A percentile compares a stretch with the other conserved stretches of the same genome.
These are phyloP conservation scores for Exidia glandulosa DNA, from an alignment of 768 basidiomycete species.

Conservation along the genomic window DNA sequence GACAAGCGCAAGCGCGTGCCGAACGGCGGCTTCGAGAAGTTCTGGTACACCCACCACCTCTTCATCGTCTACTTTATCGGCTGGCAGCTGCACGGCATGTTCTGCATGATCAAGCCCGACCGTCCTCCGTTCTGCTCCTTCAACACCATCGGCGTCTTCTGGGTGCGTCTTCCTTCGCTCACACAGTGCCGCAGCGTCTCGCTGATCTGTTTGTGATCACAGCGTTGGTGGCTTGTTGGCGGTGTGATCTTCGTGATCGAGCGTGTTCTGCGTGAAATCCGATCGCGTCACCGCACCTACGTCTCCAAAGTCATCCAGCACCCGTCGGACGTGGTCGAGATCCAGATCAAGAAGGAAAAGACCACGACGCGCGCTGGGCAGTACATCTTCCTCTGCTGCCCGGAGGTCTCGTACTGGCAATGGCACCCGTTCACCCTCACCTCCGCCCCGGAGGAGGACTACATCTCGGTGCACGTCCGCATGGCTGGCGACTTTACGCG, in stretches of 20 bases:
- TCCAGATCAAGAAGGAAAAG: conserved; percentile 97
- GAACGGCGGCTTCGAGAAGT: conserved; percentile 53
- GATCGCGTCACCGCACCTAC: conserved; percentile 83
- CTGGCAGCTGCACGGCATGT: conserved; percentile 96
- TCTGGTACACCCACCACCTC: conserved; percentile 84
- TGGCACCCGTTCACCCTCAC: conserved; percentile 98
- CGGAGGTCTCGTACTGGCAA: conserved; percentile 88
- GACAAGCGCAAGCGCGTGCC: conserved; percentile 68
- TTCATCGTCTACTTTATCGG: conserved; percentile 87
- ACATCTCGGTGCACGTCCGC: conserved; percentile 88
- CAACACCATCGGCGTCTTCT: conserved; percentile 86
- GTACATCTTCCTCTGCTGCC: conserved; percentile 88
- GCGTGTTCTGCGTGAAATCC: conserved; percentile 84
- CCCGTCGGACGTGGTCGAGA: conserved; percentile 86
- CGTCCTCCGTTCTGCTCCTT: conserved; percentile 77
- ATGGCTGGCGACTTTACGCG: conserved; percentile 84
- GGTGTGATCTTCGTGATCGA: conserved; percentile 79
- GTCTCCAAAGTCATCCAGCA: conserved; percentile 94
- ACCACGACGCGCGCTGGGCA: conserved; percentile 75
- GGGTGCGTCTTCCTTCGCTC: conserved; percentile 47
- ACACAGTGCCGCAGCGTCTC: background rate
- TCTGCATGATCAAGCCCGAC: conserved; percentile 93
- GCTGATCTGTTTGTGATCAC: conserved; percentile 5
- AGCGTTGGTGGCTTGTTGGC: conserved; percentile 87
- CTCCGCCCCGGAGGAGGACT: conserved; percentile 91